A percentile compares a stretch with the other conserved stretches of the same genome.
phyloP scores from a whole-genome alignment of 139 green algal species.

The Microglena sp. region DNA sequence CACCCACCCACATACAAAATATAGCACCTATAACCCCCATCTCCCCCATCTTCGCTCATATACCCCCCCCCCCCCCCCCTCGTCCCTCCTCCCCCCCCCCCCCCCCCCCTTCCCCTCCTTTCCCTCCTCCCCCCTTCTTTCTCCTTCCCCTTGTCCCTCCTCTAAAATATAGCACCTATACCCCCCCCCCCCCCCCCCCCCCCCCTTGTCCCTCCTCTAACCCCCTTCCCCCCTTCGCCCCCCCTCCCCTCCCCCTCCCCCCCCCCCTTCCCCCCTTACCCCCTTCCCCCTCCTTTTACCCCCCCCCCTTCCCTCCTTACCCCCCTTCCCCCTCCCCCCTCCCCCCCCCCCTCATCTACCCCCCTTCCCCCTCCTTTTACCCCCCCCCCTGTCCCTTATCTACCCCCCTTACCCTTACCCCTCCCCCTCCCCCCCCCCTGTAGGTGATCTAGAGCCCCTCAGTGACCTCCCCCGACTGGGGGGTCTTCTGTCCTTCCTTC shows the following conservation, averaged over 20 bases:
- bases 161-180: not conserved
- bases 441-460: slow-evolving; percentile 15
- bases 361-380: not conserved
- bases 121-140: not conserved
- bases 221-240: not conserved
- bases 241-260: not conserved
- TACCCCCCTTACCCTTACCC: not conserved
- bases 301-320: too few species aligned
- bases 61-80: too few species aligned
- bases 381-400: not conserved
- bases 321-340: not conserved
- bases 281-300: not conserved
- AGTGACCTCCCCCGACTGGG: slow-evolving; percentile 49
- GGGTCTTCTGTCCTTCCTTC: slow-evolving; percentile 53
- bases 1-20: too few species aligned
- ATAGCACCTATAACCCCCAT: not conserved
- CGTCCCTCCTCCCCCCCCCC: not conserved
- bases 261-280: too few species aligned
- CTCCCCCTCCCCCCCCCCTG: too few species aligned
- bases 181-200: too few species aligned
- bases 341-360: too few species aligned
- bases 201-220: not conserved
- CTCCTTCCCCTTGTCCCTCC: not conserved
- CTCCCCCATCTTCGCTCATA: not conserved
- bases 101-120: not conserved